These are phyloP conservation scores for Xylariomycetidae sp. DNA, from an alignment of 2,329 filamentous ascomycete species.

Conservation along the genomic window DNA sequence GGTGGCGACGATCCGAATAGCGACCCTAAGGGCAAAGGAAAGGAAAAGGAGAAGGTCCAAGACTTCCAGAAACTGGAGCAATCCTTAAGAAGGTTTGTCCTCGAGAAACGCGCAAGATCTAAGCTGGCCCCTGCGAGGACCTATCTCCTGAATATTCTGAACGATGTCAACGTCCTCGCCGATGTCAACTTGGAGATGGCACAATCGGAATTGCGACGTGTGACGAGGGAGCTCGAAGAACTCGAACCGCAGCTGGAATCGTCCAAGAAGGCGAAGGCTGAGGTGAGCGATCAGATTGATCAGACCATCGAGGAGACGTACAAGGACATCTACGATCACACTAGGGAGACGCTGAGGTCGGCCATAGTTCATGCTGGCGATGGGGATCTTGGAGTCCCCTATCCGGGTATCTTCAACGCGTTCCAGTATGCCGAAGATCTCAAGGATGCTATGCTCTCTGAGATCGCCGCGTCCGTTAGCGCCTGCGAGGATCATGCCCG, in stretches of 20 bases:
- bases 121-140: conserved; percentile 95
- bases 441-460: conserved; percentile 84
- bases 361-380: conserved; percentile 76
- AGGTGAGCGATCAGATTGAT: conserved; percentile 79
- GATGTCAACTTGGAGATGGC: conserved; percentile 85
- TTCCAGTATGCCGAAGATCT: conserved; percentile 93
- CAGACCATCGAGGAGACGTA: conserved; percentile 79
- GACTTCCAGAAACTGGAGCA: conserved; percentile 90
- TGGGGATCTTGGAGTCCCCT: conserved; percentile 73
- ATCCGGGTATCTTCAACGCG: conserved; percentile 77
- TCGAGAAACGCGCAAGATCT: conserved; percentile 91
- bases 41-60: conserved; percentile 79
- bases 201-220: conserved; percentile 76
- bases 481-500: conserved; percentile 85
- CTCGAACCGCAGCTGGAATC: conserved; percentile 83
- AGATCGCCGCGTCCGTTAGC: conserved; percentile 74
- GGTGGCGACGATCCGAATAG: conserved; percentile 50
- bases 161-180: conserved; percentile 79
- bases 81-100: conserved; percentile 83
- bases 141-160: conserved; percentile 88
- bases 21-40: conserved; percentile 72
- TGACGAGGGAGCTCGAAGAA: conserved; percentile 72
- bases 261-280: conserved; percentile 69
- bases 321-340: conserved; percentile 79
- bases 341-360: conserved; percentile 67